Evolutionary conservation across 2,329 filamentous ascomycete genomes (phyloP), one percentile per base, ranked within the genome.

Genomic region (Cadophora sp.): DNA sequence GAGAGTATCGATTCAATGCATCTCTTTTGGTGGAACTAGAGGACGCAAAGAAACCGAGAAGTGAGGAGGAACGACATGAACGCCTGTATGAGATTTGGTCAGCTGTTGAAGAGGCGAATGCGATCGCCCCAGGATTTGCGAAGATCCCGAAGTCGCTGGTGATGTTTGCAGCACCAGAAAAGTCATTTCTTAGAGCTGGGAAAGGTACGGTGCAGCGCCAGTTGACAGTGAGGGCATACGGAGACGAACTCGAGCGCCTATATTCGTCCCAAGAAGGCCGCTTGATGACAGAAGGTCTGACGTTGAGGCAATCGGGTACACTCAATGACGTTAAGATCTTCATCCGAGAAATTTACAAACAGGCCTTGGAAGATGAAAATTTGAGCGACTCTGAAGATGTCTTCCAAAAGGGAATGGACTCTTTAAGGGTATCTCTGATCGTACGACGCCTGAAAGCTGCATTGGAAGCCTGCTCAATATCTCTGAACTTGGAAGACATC

Each of bases 131-230:
- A 1, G 71, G 72, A 4, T 75, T 79, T 70, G 77, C 74, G 2
- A 72, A 75, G 37, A 71, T 73, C 8, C 77, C 70, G 0, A 77
- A 76, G 56, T 69, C 68, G 0, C 68, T 75, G 43, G 77, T 82
- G 24, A 34, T 76, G 2, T 76, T 82, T 22, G 73, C 77, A 0
- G 67, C 70, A 9, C 60, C 76, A 1, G 74, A 73, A 0, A 80
- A 79, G 70, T 79, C 79, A 0, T 76, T 81, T 65, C 69, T 76
- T 0, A 75, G 78, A 51, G 75, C 80, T 6, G 73, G 73, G 0
- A 82, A 82, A 66, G 80, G 80, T 1, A 81, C 80, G 1, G 69
- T 81, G 1, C 79, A 79, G 64, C 72, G 79, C 9, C 68, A 68
- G 24, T 56, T 68, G 22, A 78, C 77, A 3, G 22, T 80, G 2